These are phyloP conservation scores for Aspergillus cavernicola DNA, from an alignment of 495 filamentous ascomycete genomes.

Conservation along the genomic window DNA sequence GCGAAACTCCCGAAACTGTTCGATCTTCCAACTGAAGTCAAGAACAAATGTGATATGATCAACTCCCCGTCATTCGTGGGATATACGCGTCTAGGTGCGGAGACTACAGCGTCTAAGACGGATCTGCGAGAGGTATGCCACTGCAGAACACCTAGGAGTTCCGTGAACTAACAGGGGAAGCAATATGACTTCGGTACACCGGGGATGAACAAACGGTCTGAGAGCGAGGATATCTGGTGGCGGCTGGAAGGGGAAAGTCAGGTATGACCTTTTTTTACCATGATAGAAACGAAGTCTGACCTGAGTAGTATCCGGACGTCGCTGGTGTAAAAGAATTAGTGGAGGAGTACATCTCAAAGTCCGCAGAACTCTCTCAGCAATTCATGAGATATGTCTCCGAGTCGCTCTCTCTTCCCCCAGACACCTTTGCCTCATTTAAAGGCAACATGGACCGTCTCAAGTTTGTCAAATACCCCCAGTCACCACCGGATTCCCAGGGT, in stretches of 20 bases:
- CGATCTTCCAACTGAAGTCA: slow-evolving; percentile 69
- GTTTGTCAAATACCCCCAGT: slow-evolving; percentile 84
- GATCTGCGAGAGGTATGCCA: slow-evolving; percentile 38
- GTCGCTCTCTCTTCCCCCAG: slow-evolving; percentile 65
- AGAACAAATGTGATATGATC: slow-evolving; percentile 83
- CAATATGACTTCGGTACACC: slow-evolving; percentile 46
- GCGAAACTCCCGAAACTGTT: slow-evolving; percentile 73
- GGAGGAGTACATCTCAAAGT: slow-evolving; percentile 70
- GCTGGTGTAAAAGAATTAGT: slow-evolving; percentile 67
- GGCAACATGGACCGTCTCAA: slow-evolving; percentile 88
- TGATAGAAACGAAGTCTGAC: background rate
- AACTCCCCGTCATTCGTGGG: slow-evolving; percentile 60
- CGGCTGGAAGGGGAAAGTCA: slow-evolving; percentile 37
- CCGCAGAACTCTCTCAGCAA: slow-evolving; percentile 62
- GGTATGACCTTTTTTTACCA: slow-evolving; percentile 11
- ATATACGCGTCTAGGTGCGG: slow-evolving; percentile 46
- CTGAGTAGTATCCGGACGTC: slow-evolving; percentile 49
- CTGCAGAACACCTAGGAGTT: too few species aligned
- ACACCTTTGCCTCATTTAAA: slow-evolving; percentile 81
- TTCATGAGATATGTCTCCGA: slow-evolving; percentile 84
- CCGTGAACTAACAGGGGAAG: slow-evolving; percentile 12
- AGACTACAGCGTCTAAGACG: slow-evolving; percentile 41
- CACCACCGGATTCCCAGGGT: slow-evolving; percentile 60
- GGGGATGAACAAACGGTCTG: slow-evolving; percentile 35
- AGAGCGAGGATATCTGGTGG: slow-evolving; percentile 76